phyloP scores from a whole-genome alignment of 2,329 filamentous ascomycete species.

The Fusarium dimerum region DNA sequence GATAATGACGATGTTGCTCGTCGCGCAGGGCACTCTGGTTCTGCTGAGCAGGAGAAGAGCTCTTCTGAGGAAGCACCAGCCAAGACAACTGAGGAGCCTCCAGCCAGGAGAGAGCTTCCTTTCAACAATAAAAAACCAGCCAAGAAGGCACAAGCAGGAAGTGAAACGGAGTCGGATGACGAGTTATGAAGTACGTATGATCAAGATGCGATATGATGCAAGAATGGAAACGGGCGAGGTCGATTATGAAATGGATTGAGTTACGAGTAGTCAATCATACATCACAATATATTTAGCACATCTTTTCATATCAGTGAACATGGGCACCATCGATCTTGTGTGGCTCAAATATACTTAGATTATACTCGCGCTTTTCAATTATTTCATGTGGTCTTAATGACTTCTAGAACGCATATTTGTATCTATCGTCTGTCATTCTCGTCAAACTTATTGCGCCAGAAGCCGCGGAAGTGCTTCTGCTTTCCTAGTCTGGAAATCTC shows the following conservation, averaged over 20 bases:
- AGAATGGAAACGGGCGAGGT: background rate
- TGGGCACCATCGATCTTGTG: too few relatives aligned
- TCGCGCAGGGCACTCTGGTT: constrained; percentile 1
- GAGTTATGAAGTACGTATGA: constrained; percentile 44
- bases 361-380: too few relatives aligned
- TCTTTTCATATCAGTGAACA: too few relatives aligned
- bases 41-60: constrained; percentile 2
- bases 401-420: background rate
- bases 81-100: constrained; percentile 31
- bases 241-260: too few relatives aligned
- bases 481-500: constrained; percentile 57
- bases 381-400: too few relatives aligned
- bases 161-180: constrained; percentile 58
- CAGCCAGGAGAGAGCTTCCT: constrained; percentile 45
- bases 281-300: too few relatives aligned
- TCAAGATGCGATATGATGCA: background rate
- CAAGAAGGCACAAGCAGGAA: constrained; percentile 31
- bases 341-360: too few relatives aligned
- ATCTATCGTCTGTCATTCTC: constrained; percentile 44
- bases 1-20: constrained; percentile 5
- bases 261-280: too few relatives aligned
- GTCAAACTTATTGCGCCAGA: constrained; percentile 56
- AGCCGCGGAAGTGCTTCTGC: constrained; percentile 62
- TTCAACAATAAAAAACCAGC: constrained; percentile 42
- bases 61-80: constrained; percentile 1